Evolutionary conservation across 768 basidiomycete genomes (phyloP).

Genomic region (Termitomyces eurrhizus): DNA sequence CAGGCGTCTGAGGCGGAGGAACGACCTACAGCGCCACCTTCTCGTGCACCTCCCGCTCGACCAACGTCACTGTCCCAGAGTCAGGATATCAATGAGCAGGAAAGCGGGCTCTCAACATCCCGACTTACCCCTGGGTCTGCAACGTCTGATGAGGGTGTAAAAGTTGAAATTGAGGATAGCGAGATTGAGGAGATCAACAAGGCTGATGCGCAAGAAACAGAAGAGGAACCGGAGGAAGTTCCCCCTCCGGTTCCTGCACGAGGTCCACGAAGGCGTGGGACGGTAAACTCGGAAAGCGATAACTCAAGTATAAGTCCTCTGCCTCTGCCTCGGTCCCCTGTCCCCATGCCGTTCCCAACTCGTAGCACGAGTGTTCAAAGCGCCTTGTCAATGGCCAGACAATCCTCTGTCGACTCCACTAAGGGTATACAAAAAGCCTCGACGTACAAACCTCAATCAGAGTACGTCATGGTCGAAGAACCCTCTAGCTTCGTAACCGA

Average conservation of each 20-base stretch:
- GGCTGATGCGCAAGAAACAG: constrained; percentile 40
- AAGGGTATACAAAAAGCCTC: constrained; percentile 21
- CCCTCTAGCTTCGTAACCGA: constrained; percentile 32
- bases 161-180: constrained; percentile 68
- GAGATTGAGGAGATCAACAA: constrained; percentile 65
- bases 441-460: constrained; percentile 32
- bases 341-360: constrained; percentile 33
- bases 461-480: constrained; percentile 66
- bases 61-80: constrained; percentile 31
- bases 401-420: constrained; percentile 31
- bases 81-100: constrained; percentile 30
- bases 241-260: constrained; percentile 58
- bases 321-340: constrained; percentile 45
- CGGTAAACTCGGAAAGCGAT: constrained; percentile 16
- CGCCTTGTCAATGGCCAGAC: constrained; percentile 29
- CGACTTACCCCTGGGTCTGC: constrained; percentile 26
- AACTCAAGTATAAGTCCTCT: constrained; percentile 23
- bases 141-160: constrained; percentile 57
- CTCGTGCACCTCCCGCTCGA: constrained; percentile 17
- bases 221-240: constrained; percentile 39
- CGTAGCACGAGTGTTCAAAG: constrained; percentile 37
- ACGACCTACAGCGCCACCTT: constrained; percentile 11
- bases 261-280: constrained; percentile 19
- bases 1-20: constrained; percentile 26
- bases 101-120: constrained; percentile 26